phyloP scores from a whole-genome alignment of 805 yeast species.

The Wickerhamiella alocasiicola region DNA sequence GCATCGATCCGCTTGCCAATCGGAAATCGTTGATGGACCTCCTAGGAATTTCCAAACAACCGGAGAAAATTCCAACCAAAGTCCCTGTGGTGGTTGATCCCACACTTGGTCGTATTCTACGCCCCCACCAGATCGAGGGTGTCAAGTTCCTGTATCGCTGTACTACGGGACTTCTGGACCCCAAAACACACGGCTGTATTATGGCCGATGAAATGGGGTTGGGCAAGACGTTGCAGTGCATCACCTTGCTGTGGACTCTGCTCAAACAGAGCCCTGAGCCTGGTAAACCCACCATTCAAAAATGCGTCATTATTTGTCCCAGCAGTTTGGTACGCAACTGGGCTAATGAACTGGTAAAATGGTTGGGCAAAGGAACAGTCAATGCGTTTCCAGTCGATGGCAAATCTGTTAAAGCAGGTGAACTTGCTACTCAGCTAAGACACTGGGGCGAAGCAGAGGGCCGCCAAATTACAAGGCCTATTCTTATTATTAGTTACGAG shows the following conservation, averaged over 20 bases:
- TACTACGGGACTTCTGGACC: conserved; percentile 59
- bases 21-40: conserved; percentile 57
- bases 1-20: conserved; percentile 6
- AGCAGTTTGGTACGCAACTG: conserved; percentile 87
- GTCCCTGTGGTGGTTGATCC: conserved; percentile 98
- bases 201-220: conserved; percentile 98
- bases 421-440: conserved; percentile 52
- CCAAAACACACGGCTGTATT: conserved; percentile 80
- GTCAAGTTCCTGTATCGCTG: conserved; percentile 83
- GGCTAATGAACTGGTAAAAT: conserved; percentile 91
- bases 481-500: conserved; percentile 85
- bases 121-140: conserved; percentile 97
- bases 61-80: conserved; percentile 44
- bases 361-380: conserved; percentile 88
- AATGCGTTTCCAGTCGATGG: conserved; percentile 91
- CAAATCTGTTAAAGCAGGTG: conserved; percentile 53
- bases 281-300: conserved; percentile 65
- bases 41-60: conserved; percentile 50
- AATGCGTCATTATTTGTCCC: conserved; percentile 89
- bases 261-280: conserved; percentile 81
- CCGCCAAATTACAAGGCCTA: conserved; percentile 82
- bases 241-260: conserved; percentile 84
- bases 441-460: conserved; percentile 87
- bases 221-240: conserved; percentile 83
- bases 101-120: conserved; percentile 58